These are phyloP conservation scores for Epipyxis sp. DNA, from an alignment of 108 stramenopile species.

Conservation along the genomic window DNA sequence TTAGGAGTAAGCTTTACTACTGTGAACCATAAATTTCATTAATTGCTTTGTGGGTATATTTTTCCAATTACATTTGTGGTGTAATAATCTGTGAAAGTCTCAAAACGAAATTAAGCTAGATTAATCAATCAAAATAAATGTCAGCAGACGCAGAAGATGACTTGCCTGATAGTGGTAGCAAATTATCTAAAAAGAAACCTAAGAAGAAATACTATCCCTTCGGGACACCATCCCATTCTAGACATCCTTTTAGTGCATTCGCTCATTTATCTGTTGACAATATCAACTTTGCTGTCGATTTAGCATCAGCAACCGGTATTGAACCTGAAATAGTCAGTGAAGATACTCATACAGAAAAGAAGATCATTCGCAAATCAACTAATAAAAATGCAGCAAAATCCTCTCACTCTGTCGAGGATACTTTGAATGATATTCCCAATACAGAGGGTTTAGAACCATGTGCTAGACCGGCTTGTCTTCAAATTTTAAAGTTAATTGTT, in stretches of 20 bases:
- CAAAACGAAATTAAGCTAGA: no score
- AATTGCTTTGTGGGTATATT: no score
- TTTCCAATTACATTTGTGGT: no score
- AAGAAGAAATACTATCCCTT: conserved; percentile 12
- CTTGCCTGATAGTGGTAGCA: no score
- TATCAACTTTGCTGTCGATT: neutral
- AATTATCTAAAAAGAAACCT: no score
- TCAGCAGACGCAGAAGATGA: no score
- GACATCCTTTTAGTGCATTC: conserved; percentile 17
- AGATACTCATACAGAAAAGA: neutral
- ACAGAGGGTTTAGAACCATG: neutral
- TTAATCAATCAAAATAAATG: no score
- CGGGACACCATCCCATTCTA: neutral
- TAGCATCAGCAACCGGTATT: neutral
- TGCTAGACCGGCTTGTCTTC: neutral
- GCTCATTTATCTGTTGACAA: neutral
- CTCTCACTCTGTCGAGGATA: neutral
- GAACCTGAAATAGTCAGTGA: neutral
- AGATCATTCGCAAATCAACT: neutral
- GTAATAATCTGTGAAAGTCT: no score
- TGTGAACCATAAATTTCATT: no score
- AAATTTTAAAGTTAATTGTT: neutral
- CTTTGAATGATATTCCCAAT: neutral
- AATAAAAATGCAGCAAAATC: neutral
- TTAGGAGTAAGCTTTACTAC: no score